Conservation (phyloP, 768 basidiomycete genomes). For the Kwoniella sp. region DNA sequence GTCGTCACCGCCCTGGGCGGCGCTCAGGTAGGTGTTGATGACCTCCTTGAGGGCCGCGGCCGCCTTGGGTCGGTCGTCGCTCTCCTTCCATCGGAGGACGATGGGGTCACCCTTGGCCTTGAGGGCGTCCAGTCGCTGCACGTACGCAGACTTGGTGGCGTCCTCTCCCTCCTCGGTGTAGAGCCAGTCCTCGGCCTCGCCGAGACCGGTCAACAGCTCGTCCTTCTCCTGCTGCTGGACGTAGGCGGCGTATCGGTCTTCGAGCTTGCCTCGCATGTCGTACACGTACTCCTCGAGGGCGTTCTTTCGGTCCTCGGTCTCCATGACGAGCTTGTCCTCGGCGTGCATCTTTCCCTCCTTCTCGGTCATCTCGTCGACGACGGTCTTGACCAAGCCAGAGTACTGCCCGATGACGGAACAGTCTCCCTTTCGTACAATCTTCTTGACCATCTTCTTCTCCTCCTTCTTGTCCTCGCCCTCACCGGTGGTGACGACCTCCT, state of each 20-base stretch:
- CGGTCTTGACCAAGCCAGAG: slow-evolving; percentile 61
- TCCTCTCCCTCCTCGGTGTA: slow-evolving; percentile 96
- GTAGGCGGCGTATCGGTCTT: slow-evolving; percentile 74
- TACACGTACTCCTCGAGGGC: slow-evolving; percentile 98
- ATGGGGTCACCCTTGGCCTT: slow-evolving; percentile 84
- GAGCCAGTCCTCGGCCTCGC: slow-evolving; percentile 89
- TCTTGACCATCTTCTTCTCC: slow-evolving; percentile 69
- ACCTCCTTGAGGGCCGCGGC: slow-evolving; percentile 77
- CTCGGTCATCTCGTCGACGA: slow-evolving; percentile 67
- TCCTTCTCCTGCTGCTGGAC: slow-evolving; percentile 73
- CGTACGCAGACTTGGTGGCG: slow-evolving; percentile 91
- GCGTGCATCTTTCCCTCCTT: slow-evolving; percentile 83
- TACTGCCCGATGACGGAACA: slow-evolving; percentile 67
- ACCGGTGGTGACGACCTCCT: slow-evolving; percentile 65
- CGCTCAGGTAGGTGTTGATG: slow-evolving; percentile 75
- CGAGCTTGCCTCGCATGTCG: slow-evolving; percentile 87
- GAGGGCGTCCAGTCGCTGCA: slow-evolving; percentile 71
- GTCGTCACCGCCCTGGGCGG: slow-evolving; percentile 73
- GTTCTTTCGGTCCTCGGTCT: slow-evolving; percentile 99
- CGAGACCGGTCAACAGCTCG: slow-evolving; percentile 64
- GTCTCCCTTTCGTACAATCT: slow-evolving; percentile 74
- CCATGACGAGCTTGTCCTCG: slow-evolving; percentile 90
- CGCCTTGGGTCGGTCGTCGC: slow-evolving; percentile 71
- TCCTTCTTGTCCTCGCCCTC: slow-evolving; percentile 59
- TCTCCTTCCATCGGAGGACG: slow-evolving; percentile 72